phyloP scores from a whole-genome alignment of 2,329 filamentous ascomycete species.

The Aureobasidium subglaciale region DNA sequence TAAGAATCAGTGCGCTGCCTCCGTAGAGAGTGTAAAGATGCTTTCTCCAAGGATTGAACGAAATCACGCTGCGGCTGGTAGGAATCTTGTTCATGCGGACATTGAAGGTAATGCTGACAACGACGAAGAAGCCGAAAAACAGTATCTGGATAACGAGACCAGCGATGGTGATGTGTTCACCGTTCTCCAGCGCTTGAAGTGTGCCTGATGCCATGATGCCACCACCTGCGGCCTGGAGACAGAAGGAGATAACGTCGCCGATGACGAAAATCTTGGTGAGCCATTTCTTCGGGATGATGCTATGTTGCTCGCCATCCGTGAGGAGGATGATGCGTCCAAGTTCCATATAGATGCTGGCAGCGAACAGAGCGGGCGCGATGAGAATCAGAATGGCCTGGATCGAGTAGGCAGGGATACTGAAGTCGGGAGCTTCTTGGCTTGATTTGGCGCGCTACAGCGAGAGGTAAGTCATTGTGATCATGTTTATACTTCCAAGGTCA shows the following conservation, averaged over 20 bases:
- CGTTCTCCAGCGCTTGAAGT: slow-evolving; percentile 26
- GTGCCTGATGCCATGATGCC: slow-evolving; percentile 33
- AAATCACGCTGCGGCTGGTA: slow-evolving; percentile 14
- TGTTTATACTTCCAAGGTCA: slow-evolving; percentile 11
- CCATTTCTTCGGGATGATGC: slow-evolving; percentile 37
- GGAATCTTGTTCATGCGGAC: slow-evolving; percentile 21
- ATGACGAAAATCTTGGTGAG: slow-evolving; percentile 43
- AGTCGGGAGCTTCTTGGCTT: slow-evolving; percentile 34
- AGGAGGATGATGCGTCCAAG: slow-evolving; percentile 40
- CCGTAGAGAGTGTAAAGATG: slow-evolving; percentile 39
- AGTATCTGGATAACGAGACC: slow-evolving; percentile 45
- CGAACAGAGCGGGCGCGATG: slow-evolving; percentile 44
- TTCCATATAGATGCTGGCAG: slow-evolving; percentile 45
- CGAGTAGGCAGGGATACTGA: slow-evolving; percentile 36
- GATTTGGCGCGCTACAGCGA: slow-evolving; percentile 39
- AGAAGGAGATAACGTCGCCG: slow-evolving; percentile 43
- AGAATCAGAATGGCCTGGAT: slow-evolving; percentile 41
- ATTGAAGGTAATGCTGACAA: slow-evolving; percentile 26
- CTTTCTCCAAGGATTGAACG: slow-evolving; percentile 29
- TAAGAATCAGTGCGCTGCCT: slow-evolving; percentile 39
- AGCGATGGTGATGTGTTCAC: slow-evolving; percentile 39
- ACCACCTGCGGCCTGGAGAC: slow-evolving; percentile 40
- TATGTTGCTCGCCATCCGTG: slow-evolving; percentile 34
- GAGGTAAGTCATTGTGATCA: slow-evolving; percentile 9
- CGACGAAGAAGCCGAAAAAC: slow-evolving; percentile 46